phyloP scores from a whole-genome alignment of 2,329 filamentous ascomycete species.

The Colletotrichum trifolii region DNA sequence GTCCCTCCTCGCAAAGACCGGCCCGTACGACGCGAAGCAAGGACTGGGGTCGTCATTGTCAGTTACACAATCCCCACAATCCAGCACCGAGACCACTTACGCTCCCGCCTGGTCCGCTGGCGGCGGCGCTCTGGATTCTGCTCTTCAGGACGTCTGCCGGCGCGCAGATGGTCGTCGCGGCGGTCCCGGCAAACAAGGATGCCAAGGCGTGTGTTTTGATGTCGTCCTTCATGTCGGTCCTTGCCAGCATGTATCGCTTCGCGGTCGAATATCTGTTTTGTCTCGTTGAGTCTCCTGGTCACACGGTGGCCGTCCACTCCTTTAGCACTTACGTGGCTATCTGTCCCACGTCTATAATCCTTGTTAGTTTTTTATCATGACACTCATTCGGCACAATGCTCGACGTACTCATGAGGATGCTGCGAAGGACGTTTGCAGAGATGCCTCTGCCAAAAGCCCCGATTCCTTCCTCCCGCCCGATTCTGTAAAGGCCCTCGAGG shows the following conservation, averaged over 20 bases:
- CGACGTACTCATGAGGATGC: conserved; percentile 56
- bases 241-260: conserved; percentile 46
- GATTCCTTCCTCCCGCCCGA: conserved; percentile 52
- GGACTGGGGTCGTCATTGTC: conserved; percentile 38
- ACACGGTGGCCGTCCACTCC: conserved; percentile 10
- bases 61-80: conserved; percentile 2
- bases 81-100: conserved; percentile 13
- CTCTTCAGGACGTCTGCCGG: conserved; percentile 59
- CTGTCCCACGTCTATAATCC: conserved; percentile 51
- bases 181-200: conserved; percentile 55
- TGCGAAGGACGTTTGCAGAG: conserved; percentile 53
- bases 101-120: conserved; percentile 26
- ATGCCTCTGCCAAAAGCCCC: conserved; percentile 51
- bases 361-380: conserved; percentile 34
- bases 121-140: conserved; percentile 50
- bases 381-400: conserved; percentile 1
- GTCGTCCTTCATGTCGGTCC: conserved; percentile 48
- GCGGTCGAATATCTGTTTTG: conserved; percentile 46
- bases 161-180: conserved; percentile 57
- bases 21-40: conserved; percentile 48
- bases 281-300: neutral
- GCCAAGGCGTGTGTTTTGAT: conserved; percentile 53
- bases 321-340: conserved; percentile 52
- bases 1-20: conserved; percentile 51
- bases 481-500: conserved; percentile 46